phyloP scores from a whole-genome alignment of 176 grass and related monocot genomes.

The Avena eriantha region DNA sequence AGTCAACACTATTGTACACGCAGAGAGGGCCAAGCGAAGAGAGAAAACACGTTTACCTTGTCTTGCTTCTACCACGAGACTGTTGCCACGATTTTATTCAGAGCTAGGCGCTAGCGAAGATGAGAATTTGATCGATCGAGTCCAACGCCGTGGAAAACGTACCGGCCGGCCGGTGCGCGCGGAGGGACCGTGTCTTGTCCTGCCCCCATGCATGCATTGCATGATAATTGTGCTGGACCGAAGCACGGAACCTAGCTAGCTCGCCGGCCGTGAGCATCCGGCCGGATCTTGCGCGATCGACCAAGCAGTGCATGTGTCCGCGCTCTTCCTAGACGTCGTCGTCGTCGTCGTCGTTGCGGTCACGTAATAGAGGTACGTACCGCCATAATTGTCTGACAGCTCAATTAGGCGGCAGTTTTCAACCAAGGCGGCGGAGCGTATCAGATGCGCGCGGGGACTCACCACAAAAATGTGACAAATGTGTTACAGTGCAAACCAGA shows the following conservation, averaged over 20 bases:
- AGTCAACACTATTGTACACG: no score
- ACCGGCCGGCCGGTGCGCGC: background rate
- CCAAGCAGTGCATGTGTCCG: background rate
- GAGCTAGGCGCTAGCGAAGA: background rate
- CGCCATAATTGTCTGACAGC: background rate
- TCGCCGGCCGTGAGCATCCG: background rate
- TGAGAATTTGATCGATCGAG: background rate
- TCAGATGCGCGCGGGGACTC: background rate
- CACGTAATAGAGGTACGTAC: background rate
- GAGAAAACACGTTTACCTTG: background rate
- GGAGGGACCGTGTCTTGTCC: background rate
- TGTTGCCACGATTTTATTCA: background rate
- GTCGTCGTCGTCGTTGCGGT: background rate
- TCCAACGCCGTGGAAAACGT: slow-evolving; percentile 14
- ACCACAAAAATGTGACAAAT: background rate
- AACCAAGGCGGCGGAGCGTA: background rate
- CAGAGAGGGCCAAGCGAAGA: no score
- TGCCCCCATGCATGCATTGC: slow-evolving; percentile 23
- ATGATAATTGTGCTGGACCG: slow-evolving; percentile 4
- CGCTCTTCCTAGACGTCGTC: background rate
- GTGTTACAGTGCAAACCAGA: background rate
- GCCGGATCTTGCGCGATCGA: background rate
- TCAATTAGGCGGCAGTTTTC: background rate
- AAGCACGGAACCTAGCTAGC: background rate
- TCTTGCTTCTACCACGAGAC: background rate